Conservation (phyloP, 1,139 yeast species). For the Magnusiomyces tetraspermus region DNA sequence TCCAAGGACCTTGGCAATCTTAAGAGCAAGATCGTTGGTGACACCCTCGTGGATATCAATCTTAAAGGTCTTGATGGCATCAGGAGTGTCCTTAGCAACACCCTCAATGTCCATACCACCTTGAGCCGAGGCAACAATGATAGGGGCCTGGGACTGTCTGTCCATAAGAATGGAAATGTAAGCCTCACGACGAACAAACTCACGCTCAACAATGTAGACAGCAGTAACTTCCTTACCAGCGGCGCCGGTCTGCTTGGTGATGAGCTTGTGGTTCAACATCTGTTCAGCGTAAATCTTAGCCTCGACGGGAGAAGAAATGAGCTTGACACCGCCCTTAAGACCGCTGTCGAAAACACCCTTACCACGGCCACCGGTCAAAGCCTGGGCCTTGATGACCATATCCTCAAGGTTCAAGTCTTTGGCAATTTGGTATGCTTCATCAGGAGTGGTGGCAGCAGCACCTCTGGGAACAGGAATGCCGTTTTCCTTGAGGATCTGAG, state of each 20-base stretch:
- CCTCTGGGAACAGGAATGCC: constrained; percentile 92
- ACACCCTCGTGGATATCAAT: constrained; percentile 73
- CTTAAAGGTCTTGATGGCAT: constrained; percentile 83
- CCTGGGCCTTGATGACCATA: constrained; percentile 95
- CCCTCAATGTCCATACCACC: constrained; percentile 99
- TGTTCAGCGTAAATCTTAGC: constrained; percentile 78
- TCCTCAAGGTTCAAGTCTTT: constrained; percentile 56
- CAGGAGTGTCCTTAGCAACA: constrained; percentile 87
- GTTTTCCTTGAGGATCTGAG: constrained; percentile 67
- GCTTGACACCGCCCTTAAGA: constrained; percentile 91
- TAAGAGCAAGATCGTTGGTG: constrained; percentile 63
- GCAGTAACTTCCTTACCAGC: constrained; percentile 97
- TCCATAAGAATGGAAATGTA: constrained; percentile 92
- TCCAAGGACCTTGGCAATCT: constrained; percentile 73
- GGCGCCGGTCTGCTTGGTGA: constrained; percentile 97
- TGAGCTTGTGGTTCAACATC: constrained; percentile 85
- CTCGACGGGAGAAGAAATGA: constrained; percentile 77
- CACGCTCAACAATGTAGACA: constrained; percentile 91
- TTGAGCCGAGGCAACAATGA: constrained; percentile 92
- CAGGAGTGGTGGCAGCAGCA: constrained; percentile 80
- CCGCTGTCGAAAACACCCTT: constrained; percentile 97
- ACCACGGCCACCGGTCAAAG: constrained; percentile 99
- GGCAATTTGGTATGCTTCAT: constrained; percentile 80
- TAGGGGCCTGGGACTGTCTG: constrained; percentile 80
- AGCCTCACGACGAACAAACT: constrained; percentile 88